Evolutionary conservation across 169 alveolate species (phyloP).

Genomic region (Cystoisospora suis): DNA sequence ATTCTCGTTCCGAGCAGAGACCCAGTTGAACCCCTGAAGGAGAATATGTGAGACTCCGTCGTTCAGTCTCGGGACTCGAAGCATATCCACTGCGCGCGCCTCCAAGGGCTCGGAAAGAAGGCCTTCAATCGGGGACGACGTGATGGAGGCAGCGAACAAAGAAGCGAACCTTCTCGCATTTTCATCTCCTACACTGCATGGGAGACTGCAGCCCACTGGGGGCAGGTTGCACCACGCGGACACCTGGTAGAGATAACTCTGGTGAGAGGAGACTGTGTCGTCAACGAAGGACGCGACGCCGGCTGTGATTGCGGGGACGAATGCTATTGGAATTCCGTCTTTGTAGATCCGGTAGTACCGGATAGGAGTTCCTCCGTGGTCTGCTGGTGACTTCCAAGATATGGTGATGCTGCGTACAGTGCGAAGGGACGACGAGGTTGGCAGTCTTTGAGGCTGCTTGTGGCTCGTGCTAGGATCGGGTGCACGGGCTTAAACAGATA

Average conservation of each 20-base stretch:
- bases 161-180: no score
- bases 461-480: no score
- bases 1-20: not conserved
- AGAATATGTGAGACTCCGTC: constrained; percentile 34
- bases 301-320: not conserved
- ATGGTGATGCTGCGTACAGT: constrained; percentile 25
- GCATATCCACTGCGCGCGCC: not conserved
- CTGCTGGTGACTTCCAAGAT: constrained; percentile 39
- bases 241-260: not conserved
- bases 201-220: not conserved
- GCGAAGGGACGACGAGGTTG: not conserved
- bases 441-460: no score
- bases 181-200: no score
- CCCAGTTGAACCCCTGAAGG: constrained; percentile 52
- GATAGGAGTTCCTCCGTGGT: constrained; percentile 41
- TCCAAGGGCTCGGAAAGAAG: constrained; percentile 22
- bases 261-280: not conserved
- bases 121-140: constrained; percentile 26
- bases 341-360: constrained; percentile 28
- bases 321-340: constrained; percentile 21
- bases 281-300: not conserved
- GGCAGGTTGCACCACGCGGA: constrained; percentile 50
- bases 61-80: constrained; percentile 34
- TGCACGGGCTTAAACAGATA: no score
- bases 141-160: not conserved